These are phyloP conservation scores for Colletotrichum somersetense DNA, from an alignment of 2,329 filamentous ascomycete species.

Conservation along the genomic window DNA sequence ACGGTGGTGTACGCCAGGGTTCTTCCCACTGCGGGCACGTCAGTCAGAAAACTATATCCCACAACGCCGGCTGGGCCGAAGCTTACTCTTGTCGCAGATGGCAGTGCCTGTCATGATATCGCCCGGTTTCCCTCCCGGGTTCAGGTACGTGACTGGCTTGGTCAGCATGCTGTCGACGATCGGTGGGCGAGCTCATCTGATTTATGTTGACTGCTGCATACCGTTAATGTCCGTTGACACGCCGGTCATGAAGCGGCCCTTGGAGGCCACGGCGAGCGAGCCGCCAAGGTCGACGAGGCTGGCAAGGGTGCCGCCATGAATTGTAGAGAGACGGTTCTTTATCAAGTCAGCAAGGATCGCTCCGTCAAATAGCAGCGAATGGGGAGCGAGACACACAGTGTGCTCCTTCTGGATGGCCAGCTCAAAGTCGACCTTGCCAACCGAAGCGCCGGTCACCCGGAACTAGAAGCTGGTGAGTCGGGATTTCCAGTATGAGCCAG, in stretches of 20 bases:
- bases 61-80: neutral
- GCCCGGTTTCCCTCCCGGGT: slow-evolving; percentile 68
- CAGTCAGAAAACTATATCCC: neutral
- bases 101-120: slow-evolving; percentile 69
- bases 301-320: slow-evolving; percentile 84
- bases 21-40: slow-evolving; percentile 66
- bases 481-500: neutral
- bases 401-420: slow-evolving; percentile 80
- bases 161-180: neutral
- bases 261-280: slow-evolving; percentile 74
- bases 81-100: slow-evolving; percentile 71
- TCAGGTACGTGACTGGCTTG: slow-evolving; percentile 71
- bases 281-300: slow-evolving; percentile 78
- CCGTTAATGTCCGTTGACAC: slow-evolving; percentile 76
- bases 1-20: slow-evolving; percentile 73
- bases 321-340: slow-evolving; percentile 80
- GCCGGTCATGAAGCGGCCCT: slow-evolving; percentile 71
- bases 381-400: slow-evolving; percentile 66
- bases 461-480: slow-evolving; percentile 61
- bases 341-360: neutral
- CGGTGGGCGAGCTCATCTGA: neutral
- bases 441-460: slow-evolving; percentile 72
- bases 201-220: slow-evolving; percentile 45
- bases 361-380: neutral
- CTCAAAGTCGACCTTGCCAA: slow-evolving; percentile 81